Conservation (phyloP, 768 basidiomycete species). For the Rhizopogon rudus region DNA sequence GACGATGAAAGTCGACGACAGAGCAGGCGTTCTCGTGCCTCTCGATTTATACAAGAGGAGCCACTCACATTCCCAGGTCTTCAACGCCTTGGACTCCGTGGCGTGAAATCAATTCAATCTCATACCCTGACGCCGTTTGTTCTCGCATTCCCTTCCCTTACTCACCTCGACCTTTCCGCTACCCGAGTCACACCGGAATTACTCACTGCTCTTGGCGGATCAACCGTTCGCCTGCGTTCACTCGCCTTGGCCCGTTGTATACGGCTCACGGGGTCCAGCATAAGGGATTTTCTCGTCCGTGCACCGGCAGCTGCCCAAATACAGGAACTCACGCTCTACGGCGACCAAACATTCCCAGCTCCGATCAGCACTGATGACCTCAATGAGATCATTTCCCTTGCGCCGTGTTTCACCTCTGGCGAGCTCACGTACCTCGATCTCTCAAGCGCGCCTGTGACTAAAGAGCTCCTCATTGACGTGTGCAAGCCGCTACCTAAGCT, state of each 20-base stretch:
- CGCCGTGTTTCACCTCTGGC: slow-evolving; percentile 77
- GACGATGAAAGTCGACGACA: slow-evolving; percentile 32
- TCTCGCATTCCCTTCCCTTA: slow-evolving; percentile 78
- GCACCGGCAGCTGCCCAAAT: slow-evolving; percentile 60
- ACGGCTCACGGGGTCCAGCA: slow-evolving; percentile 73
- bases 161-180: slow-evolving; percentile 87
- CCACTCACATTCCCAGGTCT: slow-evolving; percentile 62
- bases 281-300: slow-evolving; percentile 66
- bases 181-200: slow-evolving; percentile 80
- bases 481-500: slow-evolving; percentile 67
- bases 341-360: slow-evolving; percentile 78
- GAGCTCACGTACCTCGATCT: slow-evolving; percentile 84
- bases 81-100: slow-evolving; percentile 74
- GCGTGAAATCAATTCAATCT: slow-evolving; percentile 73
- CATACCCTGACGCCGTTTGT: slow-evolving; percentile 69
- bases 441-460: slow-evolving; percentile 74
- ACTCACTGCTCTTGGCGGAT: slow-evolving; percentile 58
- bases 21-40: slow-evolving; percentile 27
- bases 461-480: slow-evolving; percentile 40
- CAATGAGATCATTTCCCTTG: slow-evolving; percentile 55
- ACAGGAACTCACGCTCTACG: slow-evolving; percentile 82
- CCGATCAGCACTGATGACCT: slow-evolving; percentile 68
- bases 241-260: slow-evolving; percentile 85
- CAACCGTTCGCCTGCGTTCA: slow-evolving; percentile 68
- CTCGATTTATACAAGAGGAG: slow-evolving; percentile 37